Percentiles rank a stretch among this genome's conserved stretches.
Conservation (phyloP, 441 rosid species). For the Erodium texanum region DNA sequence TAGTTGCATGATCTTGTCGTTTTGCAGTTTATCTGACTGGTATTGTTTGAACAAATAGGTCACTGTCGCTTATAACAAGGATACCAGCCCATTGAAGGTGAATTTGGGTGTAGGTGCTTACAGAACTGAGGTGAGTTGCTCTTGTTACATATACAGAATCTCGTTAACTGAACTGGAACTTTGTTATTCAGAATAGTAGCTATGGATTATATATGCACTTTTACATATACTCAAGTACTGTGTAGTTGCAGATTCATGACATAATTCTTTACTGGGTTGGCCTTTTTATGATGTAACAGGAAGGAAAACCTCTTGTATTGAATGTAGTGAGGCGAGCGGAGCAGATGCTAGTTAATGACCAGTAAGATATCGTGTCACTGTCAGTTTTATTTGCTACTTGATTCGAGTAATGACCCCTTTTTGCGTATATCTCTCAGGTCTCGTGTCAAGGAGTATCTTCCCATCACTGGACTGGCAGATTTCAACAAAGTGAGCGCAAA, state of each 20-base stretch:
- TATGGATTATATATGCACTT: background rate
- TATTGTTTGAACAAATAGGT: slow-evolving; percentile 5
- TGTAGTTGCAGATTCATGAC: background rate
- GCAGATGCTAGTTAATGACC: slow-evolving; percentile 47
- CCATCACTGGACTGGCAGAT: slow-evolving; percentile 23
- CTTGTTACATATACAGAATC: background rate
- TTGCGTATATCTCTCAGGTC: background rate
- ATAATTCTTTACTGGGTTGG: slow-evolving; percentile 1
- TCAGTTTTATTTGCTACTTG: background rate
- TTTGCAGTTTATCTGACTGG: background rate
- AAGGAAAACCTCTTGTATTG: slow-evolving; percentile 63
- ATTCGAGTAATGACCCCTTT: background rate
- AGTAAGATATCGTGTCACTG: slow-evolving; percentile 27
- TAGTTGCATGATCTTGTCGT: background rate
- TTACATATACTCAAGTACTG: background rate
- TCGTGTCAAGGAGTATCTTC: slow-evolving; percentile 24
- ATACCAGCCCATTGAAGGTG: background rate
- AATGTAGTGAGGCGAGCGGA: slow-evolving; percentile 59
- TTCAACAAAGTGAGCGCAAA: slow-evolving; percentile 25
- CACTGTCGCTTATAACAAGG: background rate
- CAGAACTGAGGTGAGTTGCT: slow-evolving; percentile 4
- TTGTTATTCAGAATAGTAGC: background rate
- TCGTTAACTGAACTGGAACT: background rate
- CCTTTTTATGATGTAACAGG: slow-evolving; percentile 28
- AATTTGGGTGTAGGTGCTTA: slow-evolving; percentile 9